Percentiles rank a stretch among this genome's conserved stretches.
Evolutionary conservation across 306 rosid species (phyloP).

Genomic region (Fagus sylvatica): DNA sequence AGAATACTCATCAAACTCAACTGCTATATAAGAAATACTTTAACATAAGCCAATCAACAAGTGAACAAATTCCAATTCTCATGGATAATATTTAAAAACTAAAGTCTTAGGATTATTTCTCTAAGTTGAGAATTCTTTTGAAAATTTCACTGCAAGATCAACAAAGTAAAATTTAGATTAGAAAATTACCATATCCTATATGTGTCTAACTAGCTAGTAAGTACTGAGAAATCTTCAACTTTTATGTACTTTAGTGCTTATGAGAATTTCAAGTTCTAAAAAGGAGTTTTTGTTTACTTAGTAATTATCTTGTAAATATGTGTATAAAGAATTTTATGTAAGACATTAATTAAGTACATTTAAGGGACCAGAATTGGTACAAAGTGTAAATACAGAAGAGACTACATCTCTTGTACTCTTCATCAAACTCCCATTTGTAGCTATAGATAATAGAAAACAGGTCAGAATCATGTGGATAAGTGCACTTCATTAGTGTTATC

Average conservation of each 20-base stretch:
- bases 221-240: neutral
- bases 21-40: neutral
- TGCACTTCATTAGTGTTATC: constrained; percentile 9
- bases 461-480: neutral
- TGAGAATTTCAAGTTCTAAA: neutral
- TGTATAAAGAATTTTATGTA: no score
- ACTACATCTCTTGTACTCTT: neutral
- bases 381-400: neutral
- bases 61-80: neutral
- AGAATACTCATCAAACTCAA: constrained; percentile 11
- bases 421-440: neutral
- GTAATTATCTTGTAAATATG: no score
- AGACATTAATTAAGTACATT: no score
- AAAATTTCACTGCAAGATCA: neutral
- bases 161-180: neutral
- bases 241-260: neutral
- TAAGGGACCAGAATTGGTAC: no score
- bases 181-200: neutral
- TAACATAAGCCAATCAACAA: neutral
- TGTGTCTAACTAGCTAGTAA: neutral
- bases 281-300: no score
- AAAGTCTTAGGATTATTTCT: neutral
- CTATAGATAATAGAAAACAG: constrained; percentile 2
- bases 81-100: neutral
- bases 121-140: neutral